phyloP scores from a whole-genome alignment of 768 basidiomycete species.

The Leccinellum rugosiceps region DNA sequence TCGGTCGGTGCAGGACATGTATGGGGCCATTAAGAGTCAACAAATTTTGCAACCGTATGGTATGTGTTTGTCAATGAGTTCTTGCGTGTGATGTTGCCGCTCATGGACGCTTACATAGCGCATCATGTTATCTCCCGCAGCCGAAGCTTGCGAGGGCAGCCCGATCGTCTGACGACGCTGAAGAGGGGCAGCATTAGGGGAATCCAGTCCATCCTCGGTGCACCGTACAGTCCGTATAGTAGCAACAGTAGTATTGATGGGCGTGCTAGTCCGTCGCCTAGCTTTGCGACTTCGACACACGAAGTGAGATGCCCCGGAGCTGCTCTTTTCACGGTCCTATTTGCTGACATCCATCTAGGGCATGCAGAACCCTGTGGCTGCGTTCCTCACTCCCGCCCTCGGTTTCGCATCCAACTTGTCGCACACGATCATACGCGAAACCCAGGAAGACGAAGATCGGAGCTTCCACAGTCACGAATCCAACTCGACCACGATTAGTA shows the following conservation, averaged over 20 bases:
- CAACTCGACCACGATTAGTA: conserved; percentile 71
- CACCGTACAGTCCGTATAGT: conserved; percentile 78
- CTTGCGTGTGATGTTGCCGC: conserved; percentile 4
- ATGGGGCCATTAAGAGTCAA: conserved; percentile 83
- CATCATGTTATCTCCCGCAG: conserved; percentile 52
- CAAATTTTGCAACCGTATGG: conserved; percentile 84
- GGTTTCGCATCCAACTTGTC: conserved; percentile 96
- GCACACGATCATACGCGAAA: conserved; percentile 93
- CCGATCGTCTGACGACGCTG: conserved; percentile 69
- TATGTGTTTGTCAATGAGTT: conserved; percentile 15
- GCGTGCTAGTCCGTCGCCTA: conserved; percentile 90
- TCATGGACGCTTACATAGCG: conserved; percentile 34
- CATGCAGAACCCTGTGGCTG: conserved; percentile 58
- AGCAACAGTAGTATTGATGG: conserved; percentile 84
- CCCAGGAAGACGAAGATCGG: conserved; percentile 81
- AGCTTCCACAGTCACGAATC: conserved; percentile 66
- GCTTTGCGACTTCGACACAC: conserved; percentile 81
- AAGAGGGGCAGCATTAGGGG: conserved; percentile 94
- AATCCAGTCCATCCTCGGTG: conserved; percentile 70
- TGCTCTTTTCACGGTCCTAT: neutral
- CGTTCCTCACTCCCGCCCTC: conserved; percentile 80
- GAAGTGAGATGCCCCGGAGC: conserved; percentile 48
- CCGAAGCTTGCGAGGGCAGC: conserved; percentile 66
- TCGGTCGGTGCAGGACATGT: conserved; percentile 72
- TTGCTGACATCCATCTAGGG: conserved; percentile 36